Evolutionary conservation across 805 yeast genomes (phyloP), one percentile per base, ranked within the genome.

Genomic region (Starmera quercuum): DNA sequence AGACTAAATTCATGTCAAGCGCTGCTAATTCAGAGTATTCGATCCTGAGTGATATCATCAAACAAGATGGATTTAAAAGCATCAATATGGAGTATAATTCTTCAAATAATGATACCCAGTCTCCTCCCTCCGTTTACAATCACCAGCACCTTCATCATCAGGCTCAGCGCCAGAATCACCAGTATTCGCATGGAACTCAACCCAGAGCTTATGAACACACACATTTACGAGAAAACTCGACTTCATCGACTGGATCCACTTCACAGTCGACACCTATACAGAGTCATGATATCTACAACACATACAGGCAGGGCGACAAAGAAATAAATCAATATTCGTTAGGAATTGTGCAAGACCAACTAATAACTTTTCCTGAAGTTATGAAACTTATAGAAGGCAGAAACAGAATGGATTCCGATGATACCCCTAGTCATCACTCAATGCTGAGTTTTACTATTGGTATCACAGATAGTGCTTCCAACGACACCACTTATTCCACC

Each of bases 21-120:
- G 87, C 92, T 1, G 87, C 85, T 0, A 81, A 78, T 47, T 60
- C 78, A 33, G 92, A 82, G 45, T 81, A 82, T 45, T 69, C 84
- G 4, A 75, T 81, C 4, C 56, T 82, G 20, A 78, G 86, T 7
- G 74, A 68, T 39, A 80, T 82, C 32, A 66, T 78, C 24, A 74
- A 73, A 23, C 58, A 53, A 36, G 65, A 59, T 20, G 44, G 49
- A 9, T 23, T 39, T 2, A 20, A 18, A 6, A 26, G 20, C 8
- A 17, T 24, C 4, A 36, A 35, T 17, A 35, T 35, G 13, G 29
- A 32, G 20, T 19, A 35, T n/a, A 31, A 32, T 10, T 31, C 25
- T n/a, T 36, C 17, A 26, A 31, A 13, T 27, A 31, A 15, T 31
- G 30, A 30, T 20, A 36, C 47, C 27, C 27, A 5, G 8, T 7